phyloP scores from a whole-genome alignment of 495 filamentous ascomycete genomes.

The Daldinia vernicosa region DNA sequence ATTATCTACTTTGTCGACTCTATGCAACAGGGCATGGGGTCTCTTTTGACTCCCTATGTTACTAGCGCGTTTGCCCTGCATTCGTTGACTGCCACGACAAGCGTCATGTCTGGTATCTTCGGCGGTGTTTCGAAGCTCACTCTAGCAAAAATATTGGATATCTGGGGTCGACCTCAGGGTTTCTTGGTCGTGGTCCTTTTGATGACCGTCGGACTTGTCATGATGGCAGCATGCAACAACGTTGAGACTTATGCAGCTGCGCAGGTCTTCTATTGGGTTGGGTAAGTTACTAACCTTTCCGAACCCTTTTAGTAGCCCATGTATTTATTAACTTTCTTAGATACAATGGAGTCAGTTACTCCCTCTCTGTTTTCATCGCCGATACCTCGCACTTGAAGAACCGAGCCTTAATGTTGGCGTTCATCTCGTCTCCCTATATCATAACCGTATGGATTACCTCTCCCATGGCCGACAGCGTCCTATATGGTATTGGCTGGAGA shows the following conservation, averaged over 20 bases:
- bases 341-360: conserved; percentile 66
- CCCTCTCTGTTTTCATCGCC: conserved; percentile 69
- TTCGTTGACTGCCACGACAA: conserved; percentile 58
- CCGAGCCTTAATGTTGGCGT: conserved; percentile 69
- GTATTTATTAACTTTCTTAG: conserved; percentile 44
- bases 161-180: conserved; percentile 67
- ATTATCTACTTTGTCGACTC: conserved; percentile 62
- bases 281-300: conserved; percentile 36
- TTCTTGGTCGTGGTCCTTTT: conserved; percentile 51
- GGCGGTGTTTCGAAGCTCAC: conserved; percentile 69
- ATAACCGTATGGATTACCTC: conserved; percentile 65
- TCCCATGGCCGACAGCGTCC: conserved; percentile 56
- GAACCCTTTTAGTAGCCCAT: background rate
- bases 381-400: conserved; percentile 72
- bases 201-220: conserved; percentile 56
- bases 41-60: conserved; percentile 54
- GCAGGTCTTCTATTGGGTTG: conserved; percentile 64
- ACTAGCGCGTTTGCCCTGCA: conserved; percentile 56
- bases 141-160: conserved; percentile 70
- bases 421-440: conserved; percentile 71
- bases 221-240: conserved; percentile 62
- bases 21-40: conserved; percentile 55
- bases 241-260: conserved; percentile 61
- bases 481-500: conserved; percentile 61
- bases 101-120: conserved; percentile 63